Evolutionary conservation across 2,329 filamentous ascomycete species (phyloP), one percentile per base, ranked within the genome.

Genomic region (Colletotrichum camelliae): DNA sequence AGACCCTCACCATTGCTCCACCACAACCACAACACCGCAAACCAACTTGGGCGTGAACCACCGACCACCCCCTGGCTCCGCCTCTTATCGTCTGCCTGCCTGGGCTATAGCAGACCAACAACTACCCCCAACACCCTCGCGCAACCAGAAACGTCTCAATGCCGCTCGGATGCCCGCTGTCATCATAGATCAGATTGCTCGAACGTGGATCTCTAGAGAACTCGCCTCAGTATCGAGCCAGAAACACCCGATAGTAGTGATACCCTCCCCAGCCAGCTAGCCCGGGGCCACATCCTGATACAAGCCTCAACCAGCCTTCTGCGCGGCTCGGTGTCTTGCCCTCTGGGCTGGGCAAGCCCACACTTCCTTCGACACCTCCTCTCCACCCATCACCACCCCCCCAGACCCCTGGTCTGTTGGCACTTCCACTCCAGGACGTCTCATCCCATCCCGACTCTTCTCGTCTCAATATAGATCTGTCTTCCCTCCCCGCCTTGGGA

Each of bases 91-190:
- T 69, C 73, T 64, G 33, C 69, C 39, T 52, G 70, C 35, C 73
- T 73, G 64, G 73, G 55, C 73, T 73, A 73, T 69, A 75, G 71
- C 71, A 75, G 65, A 70, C 13, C 16, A 52, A 52, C 43, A 52
- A n/a, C 39, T n/a, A n/a, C 10, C 13, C 61, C 60, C 74, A 75
- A 70, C 24, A 74, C 71, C 66, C 27, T 70, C 60, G 52, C 60
- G 24, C 71, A 78, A 77, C 71, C 77, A 70, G 79, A 82, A 80
- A 82, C 81, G 82, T 77, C 79, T 83, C 80, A 80, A 88, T 88
- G 86, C 84, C 86, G 88, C 85, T 86, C 88, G 87, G 84, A 90
- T 91, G 89, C 89, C 85, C 81, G 85, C 87, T 84, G 85, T 86
- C 82, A 85, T 85, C 80, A 87, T 88, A 89, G 87, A 89, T 86